Conservation (phyloP, 371 early-diverging fungal species). For the Syncephalastrum sp. region DNA sequence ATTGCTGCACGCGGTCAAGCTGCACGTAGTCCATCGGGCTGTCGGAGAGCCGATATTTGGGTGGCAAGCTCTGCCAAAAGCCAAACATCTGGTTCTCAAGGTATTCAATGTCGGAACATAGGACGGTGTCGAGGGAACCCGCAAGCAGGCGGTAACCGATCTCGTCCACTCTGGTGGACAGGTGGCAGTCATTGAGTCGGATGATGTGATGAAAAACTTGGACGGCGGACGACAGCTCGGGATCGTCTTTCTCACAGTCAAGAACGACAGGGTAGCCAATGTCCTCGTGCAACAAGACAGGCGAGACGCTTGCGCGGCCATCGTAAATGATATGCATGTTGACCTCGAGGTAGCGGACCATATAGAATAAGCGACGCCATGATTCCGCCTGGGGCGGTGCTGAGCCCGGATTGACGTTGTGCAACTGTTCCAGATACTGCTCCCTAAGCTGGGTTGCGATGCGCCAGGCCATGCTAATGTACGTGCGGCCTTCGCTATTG, state of each 20-base stretch:
- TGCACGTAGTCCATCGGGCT: slow-evolving; percentile 34
- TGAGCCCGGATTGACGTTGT: slow-evolving; percentile 2
- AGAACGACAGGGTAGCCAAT: slow-evolving; percentile 35
- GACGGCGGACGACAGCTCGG: slow-evolving; percentile 2
- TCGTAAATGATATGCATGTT: slow-evolving; percentile 28
- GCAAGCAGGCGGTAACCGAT: slow-evolving; percentile 26
- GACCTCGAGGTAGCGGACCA: slow-evolving; percentile 30
- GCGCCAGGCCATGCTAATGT: slow-evolving; percentile 35
- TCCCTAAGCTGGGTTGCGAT: slow-evolving; percentile 33
- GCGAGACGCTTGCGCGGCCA: slow-evolving; percentile 21
- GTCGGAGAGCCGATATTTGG: slow-evolving; percentile 25
- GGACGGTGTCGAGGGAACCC: slow-evolving; percentile 21
- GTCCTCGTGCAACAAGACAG: slow-evolving; percentile 26
- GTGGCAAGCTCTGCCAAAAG: slow-evolving; percentile 36
- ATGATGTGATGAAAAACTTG: slow-evolving; percentile 26
- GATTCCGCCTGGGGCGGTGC: slow-evolving; percentile 33
- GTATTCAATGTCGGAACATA: slow-evolving; percentile 21
- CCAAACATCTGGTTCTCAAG: slow-evolving; percentile 29
- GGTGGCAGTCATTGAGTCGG: slow-evolving; percentile 26
- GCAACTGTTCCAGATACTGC: slow-evolving; percentile 15
- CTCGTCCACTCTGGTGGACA: slow-evolving; percentile 18
- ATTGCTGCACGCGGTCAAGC: slow-evolving; percentile 32
- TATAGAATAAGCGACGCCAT: slow-evolving; percentile 40
- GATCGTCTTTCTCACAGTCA: slow-evolving; percentile 18
- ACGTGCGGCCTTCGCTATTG: slow-evolving; percentile 33